phyloP scores from a whole-genome alignment of 257 asterid genomes.

The Galeopsis tetrahit region DNA sequence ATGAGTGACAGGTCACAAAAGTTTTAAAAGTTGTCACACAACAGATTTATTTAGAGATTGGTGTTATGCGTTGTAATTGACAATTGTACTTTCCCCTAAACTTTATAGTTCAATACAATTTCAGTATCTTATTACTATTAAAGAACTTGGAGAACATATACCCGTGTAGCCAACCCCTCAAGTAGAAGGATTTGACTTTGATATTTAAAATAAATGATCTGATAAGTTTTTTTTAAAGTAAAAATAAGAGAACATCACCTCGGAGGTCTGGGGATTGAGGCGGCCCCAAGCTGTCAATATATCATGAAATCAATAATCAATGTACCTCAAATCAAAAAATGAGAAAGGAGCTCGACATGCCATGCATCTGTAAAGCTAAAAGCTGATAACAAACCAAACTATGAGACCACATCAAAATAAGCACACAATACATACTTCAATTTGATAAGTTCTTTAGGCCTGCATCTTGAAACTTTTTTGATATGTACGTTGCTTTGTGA shows the following conservation, averaged over 20 bases:
- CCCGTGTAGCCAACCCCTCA: not conserved
- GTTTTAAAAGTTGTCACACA: not conserved
- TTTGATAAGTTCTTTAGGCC: not conserved
- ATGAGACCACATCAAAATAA: no score
- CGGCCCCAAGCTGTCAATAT: no score
- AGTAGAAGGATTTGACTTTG: not conserved
- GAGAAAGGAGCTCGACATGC: not conserved
- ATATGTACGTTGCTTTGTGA: constrained; percentile 5
- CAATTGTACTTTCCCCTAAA: not conserved
- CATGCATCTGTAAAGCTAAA: not conserved
- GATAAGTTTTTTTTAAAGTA: not conserved
- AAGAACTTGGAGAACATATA: not conserved
- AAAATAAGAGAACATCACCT: not conserved
- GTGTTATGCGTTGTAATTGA: not conserved
- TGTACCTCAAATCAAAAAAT: no score
- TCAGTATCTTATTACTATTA: not conserved
- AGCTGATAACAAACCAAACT: not conserved
- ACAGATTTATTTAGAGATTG: not conserved
- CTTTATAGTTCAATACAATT: no score
- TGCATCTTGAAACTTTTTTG: constrained; percentile 9
- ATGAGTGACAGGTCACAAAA: not conserved
- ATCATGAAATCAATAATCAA: no score
- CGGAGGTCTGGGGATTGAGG: not conserved
- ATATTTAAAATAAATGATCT: not conserved
- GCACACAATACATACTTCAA: no score